Base-by-base conservation (phyloP, 2,329 filamentous ascomycete genomes). In the Diaporthe ilicicola region DNA sequence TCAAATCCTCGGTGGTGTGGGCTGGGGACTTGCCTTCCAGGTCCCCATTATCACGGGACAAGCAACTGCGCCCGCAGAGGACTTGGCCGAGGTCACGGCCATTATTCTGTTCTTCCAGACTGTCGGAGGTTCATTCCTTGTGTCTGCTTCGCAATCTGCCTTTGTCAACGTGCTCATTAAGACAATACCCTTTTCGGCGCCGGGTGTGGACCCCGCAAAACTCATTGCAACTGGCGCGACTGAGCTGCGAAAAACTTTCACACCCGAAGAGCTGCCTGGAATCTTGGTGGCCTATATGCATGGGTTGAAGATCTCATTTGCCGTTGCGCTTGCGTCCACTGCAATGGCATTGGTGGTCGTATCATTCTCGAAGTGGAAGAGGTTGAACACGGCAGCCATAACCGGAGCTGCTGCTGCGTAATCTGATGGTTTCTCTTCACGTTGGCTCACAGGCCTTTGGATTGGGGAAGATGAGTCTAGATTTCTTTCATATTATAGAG, bases 221-320 rank as follows among this genome's bases (percentile, higher is more conserved):
- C 78, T 84, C 1, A 64, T 82, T 12, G 67, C 73, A 1, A 80
- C 80, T 0, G 83, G 83, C 24, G 82, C 82, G 12, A 90, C 88
- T 0, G 83, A 87, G 67, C 78, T 93, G 24, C 84, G 87, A 73
- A 61, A 61, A 5, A 79, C 80, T 2, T 87, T 92, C 55, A 76
- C 83, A 0, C 67, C 77, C 0, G 76, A 85, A 32, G 82, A 81
- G 70, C 78, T 91, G 0, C 74, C 79, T 0, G 83, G 82, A 0
- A 88, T 92, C 27, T 79, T 90, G 12, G 67, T 75, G 0, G 88
- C 87, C 0, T 92, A 92, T 79, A 90, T 86, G 69, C 51, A 29
- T 22, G 72, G 72, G 3, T 19, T 73, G 9, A 73, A 71, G 46
- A 65, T 56, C 4, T 50, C 70, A 0, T 73, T 73, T 27, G 69